phyloP scores from a whole-genome alignment of 1,284 basidiomycete genomes.

The Lignosus rhinocerotis region DNA sequence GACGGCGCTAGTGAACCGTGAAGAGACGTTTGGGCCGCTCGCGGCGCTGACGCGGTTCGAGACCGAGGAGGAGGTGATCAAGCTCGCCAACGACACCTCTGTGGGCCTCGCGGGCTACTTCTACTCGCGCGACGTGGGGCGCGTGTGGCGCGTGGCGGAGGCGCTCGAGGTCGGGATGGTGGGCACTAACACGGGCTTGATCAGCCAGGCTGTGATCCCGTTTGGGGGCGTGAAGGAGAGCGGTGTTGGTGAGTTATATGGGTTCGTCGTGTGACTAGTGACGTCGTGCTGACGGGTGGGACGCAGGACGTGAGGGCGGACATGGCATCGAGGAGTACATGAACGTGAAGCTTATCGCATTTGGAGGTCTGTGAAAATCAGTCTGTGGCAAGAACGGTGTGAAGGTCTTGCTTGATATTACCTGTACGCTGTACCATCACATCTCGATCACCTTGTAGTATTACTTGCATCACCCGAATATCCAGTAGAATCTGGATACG shows the following conservation, averaged over 20 bases:
- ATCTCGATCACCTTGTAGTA: neutral
- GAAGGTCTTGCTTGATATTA: neutral
- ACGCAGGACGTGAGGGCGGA: constrained; percentile 67
- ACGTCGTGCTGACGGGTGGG: constrained; percentile 13
- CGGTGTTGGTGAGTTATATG: constrained; percentile 58
- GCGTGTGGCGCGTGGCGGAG: constrained; percentile 98
- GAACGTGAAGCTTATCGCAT: constrained; percentile 78
- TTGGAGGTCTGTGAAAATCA: constrained; percentile 45
- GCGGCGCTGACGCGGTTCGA: constrained; percentile 83
- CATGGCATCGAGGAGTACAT: constrained; percentile 87
- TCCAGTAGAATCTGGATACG: no score
- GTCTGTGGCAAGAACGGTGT: neutral
- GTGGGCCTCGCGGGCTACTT: constrained; percentile 94
- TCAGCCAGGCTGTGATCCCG: constrained; percentile 82
- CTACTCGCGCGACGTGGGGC: constrained; percentile 86
- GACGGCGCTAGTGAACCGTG: constrained; percentile 60
- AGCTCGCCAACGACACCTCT: constrained; percentile 81
- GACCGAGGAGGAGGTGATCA: constrained; percentile 90
- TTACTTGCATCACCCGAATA: neutral
- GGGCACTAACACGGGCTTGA: constrained; percentile 81
- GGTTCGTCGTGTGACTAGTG: neutral
- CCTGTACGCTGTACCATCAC: neutral
- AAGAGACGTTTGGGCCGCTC: constrained; percentile 91
- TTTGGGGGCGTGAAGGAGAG: constrained; percentile 95
- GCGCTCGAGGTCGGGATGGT: constrained; percentile 97